These are phyloP conservation scores for Moringa oleifera DNA, from an alignment of 345 rosid genomes.

Conservation along the genomic window DNA sequence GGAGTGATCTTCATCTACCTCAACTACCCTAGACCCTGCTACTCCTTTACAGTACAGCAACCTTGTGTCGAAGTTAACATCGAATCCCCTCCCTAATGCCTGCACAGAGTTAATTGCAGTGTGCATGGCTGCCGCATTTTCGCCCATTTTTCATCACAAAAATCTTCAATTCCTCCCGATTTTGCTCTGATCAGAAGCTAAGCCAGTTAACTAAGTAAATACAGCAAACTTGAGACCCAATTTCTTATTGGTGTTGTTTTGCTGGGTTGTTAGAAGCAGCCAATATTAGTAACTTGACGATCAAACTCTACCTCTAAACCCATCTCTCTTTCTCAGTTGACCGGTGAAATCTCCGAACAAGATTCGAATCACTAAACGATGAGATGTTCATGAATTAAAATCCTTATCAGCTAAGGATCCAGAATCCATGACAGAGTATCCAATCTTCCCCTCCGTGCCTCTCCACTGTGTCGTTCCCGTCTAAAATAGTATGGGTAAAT, in stretches of 20 bases:
- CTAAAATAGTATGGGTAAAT: too few relatives aligned
- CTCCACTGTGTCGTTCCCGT: too few relatives aligned
- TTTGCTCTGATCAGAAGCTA: slow-evolving; percentile 12
- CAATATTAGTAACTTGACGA: background rate
- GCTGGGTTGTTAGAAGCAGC: background rate
- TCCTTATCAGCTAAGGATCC: background rate
- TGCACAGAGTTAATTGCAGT: slow-evolving; percentile 57
- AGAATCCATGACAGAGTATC: background rate
- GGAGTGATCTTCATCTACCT: slow-evolving; percentile 49
- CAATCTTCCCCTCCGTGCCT: background rate
- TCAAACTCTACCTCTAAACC: background rate
- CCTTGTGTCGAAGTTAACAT: slow-evolving; percentile 67
- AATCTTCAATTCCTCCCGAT: background rate
- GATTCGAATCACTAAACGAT: slow-evolving; percentile 1
- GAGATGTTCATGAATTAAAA: background rate
- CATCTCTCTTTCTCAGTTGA: slow-evolving; percentile 1
- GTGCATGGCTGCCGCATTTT: slow-evolving; percentile 43
- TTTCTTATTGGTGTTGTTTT: background rate
- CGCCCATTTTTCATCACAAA: slow-evolving; percentile 33
- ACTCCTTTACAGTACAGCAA: slow-evolving; percentile 65
- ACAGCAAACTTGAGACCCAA: slow-evolving; percentile 11
- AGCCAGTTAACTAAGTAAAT: background rate
- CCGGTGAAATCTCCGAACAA: slow-evolving; percentile 2
- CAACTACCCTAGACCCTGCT: slow-evolving; percentile 47
- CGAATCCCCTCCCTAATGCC: slow-evolving; percentile 72